Evolutionary conservation across 106 monocot species (phyloP), one percentile per base, ranked within the genome.

Genomic region (Phalaenopsis equestris): DNA sequence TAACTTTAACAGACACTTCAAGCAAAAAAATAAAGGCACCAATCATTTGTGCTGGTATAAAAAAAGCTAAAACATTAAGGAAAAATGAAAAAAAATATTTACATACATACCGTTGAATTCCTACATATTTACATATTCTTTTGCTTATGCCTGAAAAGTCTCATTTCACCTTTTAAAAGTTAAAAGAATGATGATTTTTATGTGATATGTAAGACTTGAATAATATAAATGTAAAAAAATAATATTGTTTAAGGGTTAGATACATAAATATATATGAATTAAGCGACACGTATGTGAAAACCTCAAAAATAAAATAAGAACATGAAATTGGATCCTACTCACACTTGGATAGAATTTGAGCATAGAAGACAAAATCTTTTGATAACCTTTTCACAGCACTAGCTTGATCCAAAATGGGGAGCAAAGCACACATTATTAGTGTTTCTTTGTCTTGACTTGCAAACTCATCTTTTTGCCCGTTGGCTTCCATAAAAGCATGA

Each of bases 311-410:
- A n/a, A 61, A 61, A 61, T 21, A 61, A 61, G 61, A 61, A 7
- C 61, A 61, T 61, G 21, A 21, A 7, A 61, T 61, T 61, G 61
- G 61, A 61, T 61, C 61, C 61, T 61, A 61, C 61, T 61, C 61
- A 61, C 21, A 4, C 61, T 61, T 61, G 61, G 61, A 61, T 61
- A 61, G 61, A 61, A 21, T 61, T 61, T 61, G 61, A 61, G 8
- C 21, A 5, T 61, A 61, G 61, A 61, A 21, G 61, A 61, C 61
- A 61, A 61, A 61, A 61, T 18, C 61, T n/a, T n/a, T 61, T 5
- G 19, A 61, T 21, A 61, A 10, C 61, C 8, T 61, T 61, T n/a
- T 61, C 17, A n/a, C 6, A 61, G 61, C 61, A 61, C 61, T 30
- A 30, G 30, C 30, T 61, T 61, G 61, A 61, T 5, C 61, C 7